A percentile compares a stretch with the other conserved stretches of the same genome.
phyloP scores from a whole-genome alignment of 169 alveolate species.

The Haemoproteus tartakovskyi region DNA sequence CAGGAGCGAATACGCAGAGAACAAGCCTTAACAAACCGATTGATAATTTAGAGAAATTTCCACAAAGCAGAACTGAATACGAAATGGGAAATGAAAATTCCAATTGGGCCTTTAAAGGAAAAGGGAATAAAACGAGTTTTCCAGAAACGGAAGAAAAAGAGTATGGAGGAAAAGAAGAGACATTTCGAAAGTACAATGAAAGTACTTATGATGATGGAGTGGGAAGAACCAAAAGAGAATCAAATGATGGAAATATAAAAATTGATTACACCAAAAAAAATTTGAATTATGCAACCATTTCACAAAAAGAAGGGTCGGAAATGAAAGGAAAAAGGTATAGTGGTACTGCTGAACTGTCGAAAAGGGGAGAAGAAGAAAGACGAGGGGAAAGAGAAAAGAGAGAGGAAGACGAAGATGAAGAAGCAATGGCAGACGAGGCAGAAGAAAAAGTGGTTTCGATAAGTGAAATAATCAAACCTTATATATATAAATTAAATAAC shows the following conservation, averaged over 20 bases:
- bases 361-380: background rate
- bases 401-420: background rate
- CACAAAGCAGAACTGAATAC: too few species aligned
- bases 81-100: too few species aligned
- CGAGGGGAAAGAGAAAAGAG: background rate
- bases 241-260: background rate
- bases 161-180: too few species aligned
- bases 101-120: too few species aligned
- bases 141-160: too few species aligned
- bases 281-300: slow-evolving; percentile 24
- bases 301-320: background rate
- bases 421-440: slow-evolving; percentile 25
- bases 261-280: slow-evolving; percentile 25
- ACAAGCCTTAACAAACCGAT: too few species aligned
- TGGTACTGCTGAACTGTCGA: background rate
- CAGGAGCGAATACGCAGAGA: too few species aligned
- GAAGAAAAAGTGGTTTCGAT: slow-evolving; percentile 45
- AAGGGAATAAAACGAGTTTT: too few species aligned
- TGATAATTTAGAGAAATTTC: too few species aligned
- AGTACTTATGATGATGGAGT: background rate
- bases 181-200: background rate
- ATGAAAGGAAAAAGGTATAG: background rate
- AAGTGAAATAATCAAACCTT: slow-evolving; percentile 12
- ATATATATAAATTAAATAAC: slow-evolving; percentile 5
- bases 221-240: background rate